Evolutionary conservation across 306 rosid species (phyloP).

Genomic region (Pyrus communis): DNA sequence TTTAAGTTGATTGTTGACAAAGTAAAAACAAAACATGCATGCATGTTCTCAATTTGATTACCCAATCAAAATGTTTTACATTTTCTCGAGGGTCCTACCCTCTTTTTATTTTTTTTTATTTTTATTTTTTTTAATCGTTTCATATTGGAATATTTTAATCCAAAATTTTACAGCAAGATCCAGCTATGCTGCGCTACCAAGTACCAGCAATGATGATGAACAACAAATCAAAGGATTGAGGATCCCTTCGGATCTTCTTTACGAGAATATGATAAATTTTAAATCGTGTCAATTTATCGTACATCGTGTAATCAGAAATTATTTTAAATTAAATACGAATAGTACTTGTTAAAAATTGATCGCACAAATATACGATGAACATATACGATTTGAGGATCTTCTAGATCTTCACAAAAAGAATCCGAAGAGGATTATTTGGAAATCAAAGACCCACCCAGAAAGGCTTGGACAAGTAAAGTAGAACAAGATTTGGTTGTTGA

Average conservation of each 20-base stretch:
- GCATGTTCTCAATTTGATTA: background rate
- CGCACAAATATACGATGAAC: too few relatives aligned
- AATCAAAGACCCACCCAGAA: background rate
- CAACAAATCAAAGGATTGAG: background rate
- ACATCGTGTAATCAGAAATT: rapidly evolving
- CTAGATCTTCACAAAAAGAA: too few relatives aligned
- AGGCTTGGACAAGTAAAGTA: too few relatives aligned
- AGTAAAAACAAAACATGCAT: background rate
- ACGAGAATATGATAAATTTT: too few relatives aligned
- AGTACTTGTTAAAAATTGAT: rapidly evolving
- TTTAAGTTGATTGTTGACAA: background rate
- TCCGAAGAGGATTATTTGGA: too few relatives aligned
- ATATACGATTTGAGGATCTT: rapidly evolving
- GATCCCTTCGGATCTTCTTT: too few relatives aligned
- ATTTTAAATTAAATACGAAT: too few relatives aligned
- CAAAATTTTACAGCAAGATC: conserved; percentile 6
- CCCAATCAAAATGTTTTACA: background rate
- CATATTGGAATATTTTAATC: background rate
- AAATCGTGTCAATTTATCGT: too few relatives aligned
- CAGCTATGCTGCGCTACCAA: background rate
- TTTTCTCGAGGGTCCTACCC: background rate
- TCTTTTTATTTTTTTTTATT: background rate
- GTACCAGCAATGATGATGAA: background rate
- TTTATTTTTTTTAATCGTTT: background rate
- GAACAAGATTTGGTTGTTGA: too few relatives aligned